These are phyloP conservation scores for Coemansia sp. DNA, from an alignment of 192 early-diverging fungal genomes.

Conservation along the genomic window DNA sequence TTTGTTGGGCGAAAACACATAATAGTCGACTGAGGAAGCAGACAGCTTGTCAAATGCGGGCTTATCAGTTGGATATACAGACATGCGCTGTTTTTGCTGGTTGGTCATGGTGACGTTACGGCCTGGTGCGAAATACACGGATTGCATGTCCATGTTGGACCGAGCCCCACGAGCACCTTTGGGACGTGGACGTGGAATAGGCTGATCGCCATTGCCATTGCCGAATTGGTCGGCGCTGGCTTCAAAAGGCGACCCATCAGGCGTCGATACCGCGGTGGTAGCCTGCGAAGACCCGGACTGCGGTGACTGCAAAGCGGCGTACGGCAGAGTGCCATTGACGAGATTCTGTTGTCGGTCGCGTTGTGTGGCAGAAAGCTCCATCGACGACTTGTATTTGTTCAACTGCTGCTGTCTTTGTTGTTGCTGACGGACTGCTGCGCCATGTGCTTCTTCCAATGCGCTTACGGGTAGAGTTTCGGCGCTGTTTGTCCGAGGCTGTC, in stretches of 20 bases:
- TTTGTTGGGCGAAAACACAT: slow-evolving; percentile 42
- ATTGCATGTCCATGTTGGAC: slow-evolving; percentile 43
- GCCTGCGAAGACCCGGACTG: slow-evolving; percentile 10
- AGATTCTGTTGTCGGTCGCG: slow-evolving; percentile 11
- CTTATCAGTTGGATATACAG: slow-evolving; percentile 14
- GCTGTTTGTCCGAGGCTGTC: slow-evolving; percentile 3
- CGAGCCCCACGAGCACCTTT: slow-evolving; percentile 25
- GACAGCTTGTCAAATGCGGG: slow-evolving; percentile 41
- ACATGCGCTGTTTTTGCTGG: slow-evolving; percentile 36
- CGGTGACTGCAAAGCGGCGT: slow-evolving; percentile 21
- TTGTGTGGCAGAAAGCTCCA: slow-evolving; percentile 36
- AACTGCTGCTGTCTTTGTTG: background rate
- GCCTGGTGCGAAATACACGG: slow-evolving; percentile 53
- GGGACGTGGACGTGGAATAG: slow-evolving; percentile 23
- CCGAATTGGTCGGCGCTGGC: slow-evolving; percentile 5
- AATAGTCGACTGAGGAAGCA: slow-evolving; percentile 51
- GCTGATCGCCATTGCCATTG: slow-evolving; percentile 1
- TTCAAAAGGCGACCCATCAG: slow-evolving; percentile 13
- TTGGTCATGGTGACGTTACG: slow-evolving; percentile 50
- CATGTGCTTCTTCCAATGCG: background rate
- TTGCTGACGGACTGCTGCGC: background rate
- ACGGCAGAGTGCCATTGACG: background rate
- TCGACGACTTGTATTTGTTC: slow-evolving; percentile 27
- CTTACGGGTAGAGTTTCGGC: slow-evolving; percentile 14
- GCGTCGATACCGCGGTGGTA: slow-evolving; percentile 18